A percentile compares a stretch with the other conserved stretches of the same genome.
phyloP scores from a whole-genome alignment of 768 basidiomycete species.

The Leccinellum rugosiceps region DNA sequence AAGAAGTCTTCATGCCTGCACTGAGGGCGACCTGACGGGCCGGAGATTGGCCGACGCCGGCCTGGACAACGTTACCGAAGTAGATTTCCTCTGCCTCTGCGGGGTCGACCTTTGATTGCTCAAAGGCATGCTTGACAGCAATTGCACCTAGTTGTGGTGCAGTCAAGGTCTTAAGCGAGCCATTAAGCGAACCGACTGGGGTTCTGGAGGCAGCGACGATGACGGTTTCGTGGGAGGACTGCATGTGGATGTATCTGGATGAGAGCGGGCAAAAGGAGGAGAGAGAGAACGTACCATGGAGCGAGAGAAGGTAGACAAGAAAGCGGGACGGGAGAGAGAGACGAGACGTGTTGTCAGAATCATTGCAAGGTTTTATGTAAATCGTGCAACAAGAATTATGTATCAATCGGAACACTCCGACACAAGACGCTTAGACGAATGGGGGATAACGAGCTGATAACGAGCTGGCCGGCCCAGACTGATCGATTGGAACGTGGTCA shows the following conservation, averaged over 20 bases:
- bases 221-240: conserved; percentile 73
- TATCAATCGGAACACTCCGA: conserved; percentile 23
- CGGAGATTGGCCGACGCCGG: conserved; percentile 96
- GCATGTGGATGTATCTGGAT: not conserved
- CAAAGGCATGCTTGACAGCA: conserved; percentile 89
- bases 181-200: conserved; percentile 91
- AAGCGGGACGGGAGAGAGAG: conserved; percentile 38
- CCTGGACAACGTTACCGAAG: conserved; percentile 97
- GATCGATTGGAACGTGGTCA: not conserved
- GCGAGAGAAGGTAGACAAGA: conserved; percentile 36
- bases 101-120: conserved; percentile 75
- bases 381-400: conserved; percentile 4
- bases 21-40: conserved; percentile 94
- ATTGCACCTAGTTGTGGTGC: conserved; percentile 88
- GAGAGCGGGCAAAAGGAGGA: not conserved
- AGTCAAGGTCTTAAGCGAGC: conserved; percentile 80
- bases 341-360: conserved; percentile 40
- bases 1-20: conserved; percentile 77
- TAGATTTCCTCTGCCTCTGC: conserved; percentile 90
- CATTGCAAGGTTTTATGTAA: conserved; percentile 33
- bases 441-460: not conserved
- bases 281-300: conserved; percentile 45
- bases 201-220: conserved; percentile 94
- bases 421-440: conserved; percentile 6
- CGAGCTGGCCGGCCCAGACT: not conserved